Base-by-base conservation (phyloP, 805 yeast species). In the Candida chauliodis region DNA sequence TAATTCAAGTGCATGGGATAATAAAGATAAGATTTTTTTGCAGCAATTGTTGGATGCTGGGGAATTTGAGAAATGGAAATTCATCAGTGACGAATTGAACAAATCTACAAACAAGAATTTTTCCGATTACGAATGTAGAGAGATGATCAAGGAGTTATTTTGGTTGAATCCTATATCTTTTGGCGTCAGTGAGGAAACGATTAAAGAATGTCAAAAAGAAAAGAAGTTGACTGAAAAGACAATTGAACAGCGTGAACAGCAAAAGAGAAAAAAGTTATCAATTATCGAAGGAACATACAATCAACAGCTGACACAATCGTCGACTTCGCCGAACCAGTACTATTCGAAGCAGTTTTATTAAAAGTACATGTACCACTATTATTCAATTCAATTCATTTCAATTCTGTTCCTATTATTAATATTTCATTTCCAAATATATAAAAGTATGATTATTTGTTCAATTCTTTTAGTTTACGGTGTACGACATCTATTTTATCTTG, bases 401-500 rank as follows among this genome's bases (percentile, higher is more conserved):
- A n/a, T n/a, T n/a, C n/a, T n/a, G n/a, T n/a, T n/a, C n/a, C n/a
- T n/a, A n/a, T n/a, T n/a, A n/a, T n/a, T n/a, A n/a, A n/a, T n/a
- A n/a, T n/a, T n/a, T n/a, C n/a, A n/a, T n/a, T n/a, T n/a, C n/a
- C n/a, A n/a, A n/a, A n/a, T n/a, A n/a, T n/a, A n/a, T n/a, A n/a
- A n/a, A n/a, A n/a, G n/a, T n/a, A n/a, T n/a, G n/a, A n/a, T n/a
- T n/a, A n/a, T n/a, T n/a, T n/a, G n/a, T n/a, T n/a, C n/a, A n/a
- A 30, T 28, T 49, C 45, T 37, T 54, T 53, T 29, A 55, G 43
- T 48, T 81, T 82, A 32, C 63, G 61, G 42, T 77, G 72, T 23
- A 85, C 93, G 34, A 76, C 67, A 48, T 76, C 76, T 26, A 85
- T 72, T 55, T 85, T 86, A 46, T 85, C 93, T 46, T 73, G 75